Evolutionary conservation across 345 rosid species (phyloP).

Genomic region (Eucalyptus regnans): DNA sequence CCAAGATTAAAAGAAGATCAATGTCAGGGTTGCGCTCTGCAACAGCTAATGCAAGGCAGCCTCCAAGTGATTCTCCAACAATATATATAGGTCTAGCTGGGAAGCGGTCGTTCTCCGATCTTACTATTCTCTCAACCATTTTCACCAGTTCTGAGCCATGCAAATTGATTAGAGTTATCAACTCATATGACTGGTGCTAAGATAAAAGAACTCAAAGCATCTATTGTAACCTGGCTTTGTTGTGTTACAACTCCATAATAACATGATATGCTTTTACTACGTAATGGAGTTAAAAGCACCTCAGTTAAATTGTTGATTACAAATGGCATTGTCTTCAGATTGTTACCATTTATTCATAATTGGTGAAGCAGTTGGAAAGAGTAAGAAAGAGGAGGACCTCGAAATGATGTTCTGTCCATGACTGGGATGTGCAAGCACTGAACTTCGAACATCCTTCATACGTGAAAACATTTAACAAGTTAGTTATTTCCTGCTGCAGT

Average conservation of each 20-base stretch:
- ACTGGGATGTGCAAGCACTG: slow-evolving; percentile 81
- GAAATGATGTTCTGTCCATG: slow-evolving; percentile 53
- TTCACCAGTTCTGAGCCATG: slow-evolving; percentile 42
- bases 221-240: background rate
- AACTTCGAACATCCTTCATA: slow-evolving; percentile 49
- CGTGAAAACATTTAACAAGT: background rate
- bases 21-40: slow-evolving; percentile 56
- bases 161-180: background rate
- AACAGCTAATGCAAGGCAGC: slow-evolving; percentile 61
- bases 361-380: background rate
- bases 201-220: background rate
- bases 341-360: background rate
- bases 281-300: background rate
- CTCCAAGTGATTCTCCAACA: slow-evolving; percentile 78
- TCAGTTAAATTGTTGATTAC: background rate
- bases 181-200: background rate
- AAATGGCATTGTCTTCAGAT: background rate
- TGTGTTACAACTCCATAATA: background rate
- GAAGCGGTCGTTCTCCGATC: slow-evolving; percentile 15
- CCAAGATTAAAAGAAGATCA: slow-evolving; percentile 59
- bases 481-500: background rate
- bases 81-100: slow-evolving; percentile 66
- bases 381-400: slow-evolving; percentile 15
- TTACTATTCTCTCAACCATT: slow-evolving; percentile 38
- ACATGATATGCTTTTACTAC: background rate